These are phyloP conservation scores for Chlamydomonas schloesseri DNA, from an alignment of 139 green algal genomes.

Conservation along the genomic window DNA sequence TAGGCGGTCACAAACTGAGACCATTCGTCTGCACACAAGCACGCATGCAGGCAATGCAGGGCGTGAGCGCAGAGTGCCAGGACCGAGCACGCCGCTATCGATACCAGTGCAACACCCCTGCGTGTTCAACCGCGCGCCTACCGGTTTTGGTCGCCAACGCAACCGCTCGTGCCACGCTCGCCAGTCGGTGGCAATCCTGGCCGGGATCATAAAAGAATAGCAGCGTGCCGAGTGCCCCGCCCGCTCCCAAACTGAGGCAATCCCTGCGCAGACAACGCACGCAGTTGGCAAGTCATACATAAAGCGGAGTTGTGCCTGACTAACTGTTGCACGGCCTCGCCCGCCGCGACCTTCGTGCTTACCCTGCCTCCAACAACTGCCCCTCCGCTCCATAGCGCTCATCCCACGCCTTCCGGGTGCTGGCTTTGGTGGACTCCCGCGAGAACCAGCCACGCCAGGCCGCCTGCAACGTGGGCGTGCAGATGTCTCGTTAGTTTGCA, in stretches of 20 bases:
- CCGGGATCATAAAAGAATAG: constrained; percentile 5
- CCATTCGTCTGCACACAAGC: background rate
- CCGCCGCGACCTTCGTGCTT: too few relatives aligned
- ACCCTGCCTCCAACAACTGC: constrained; percentile 4
- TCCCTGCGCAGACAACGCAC: background rate
- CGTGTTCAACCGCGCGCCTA: background rate
- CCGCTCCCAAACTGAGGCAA: background rate
- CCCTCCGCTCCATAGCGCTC: background rate
- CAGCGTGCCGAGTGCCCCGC: background rate
- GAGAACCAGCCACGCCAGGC: constrained; percentile 30
- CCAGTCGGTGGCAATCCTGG: background rate
- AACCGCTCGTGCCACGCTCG: background rate
- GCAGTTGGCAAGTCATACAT: background rate
- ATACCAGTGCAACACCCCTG: background rate
- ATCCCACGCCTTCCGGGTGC: background rate
- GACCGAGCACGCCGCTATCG: too few relatives aligned
- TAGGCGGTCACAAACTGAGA: background rate
- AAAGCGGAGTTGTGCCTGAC: too few relatives aligned
- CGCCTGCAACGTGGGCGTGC: background rate
- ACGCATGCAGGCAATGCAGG: too few relatives aligned
- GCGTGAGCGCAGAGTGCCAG: too few relatives aligned
- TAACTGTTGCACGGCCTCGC: too few relatives aligned
- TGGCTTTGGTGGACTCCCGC: background rate
- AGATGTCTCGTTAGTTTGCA: too few relatives aligned
- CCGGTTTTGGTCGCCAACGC: background rate